phyloP scores from a whole-genome alignment of 2,329 filamentous ascomycete species.

The Dactylellina sp. region DNA sequence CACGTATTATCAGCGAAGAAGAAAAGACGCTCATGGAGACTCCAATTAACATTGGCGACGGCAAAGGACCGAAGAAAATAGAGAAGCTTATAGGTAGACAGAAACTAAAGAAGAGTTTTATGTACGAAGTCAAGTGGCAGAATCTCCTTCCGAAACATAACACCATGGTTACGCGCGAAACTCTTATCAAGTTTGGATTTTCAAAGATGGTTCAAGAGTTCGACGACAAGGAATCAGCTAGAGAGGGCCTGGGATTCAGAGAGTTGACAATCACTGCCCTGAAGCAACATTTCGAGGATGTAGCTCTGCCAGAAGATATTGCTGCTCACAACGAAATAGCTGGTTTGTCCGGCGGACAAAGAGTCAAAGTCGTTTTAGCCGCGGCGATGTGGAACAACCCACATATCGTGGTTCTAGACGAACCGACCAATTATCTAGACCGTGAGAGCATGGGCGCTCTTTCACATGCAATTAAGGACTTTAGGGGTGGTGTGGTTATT shows the following conservation, averaged over 20 bases:
- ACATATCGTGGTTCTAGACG: constrained; percentile 94
- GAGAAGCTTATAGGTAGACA: constrained; percentile 94
- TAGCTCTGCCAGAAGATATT: constrained; percentile 95
- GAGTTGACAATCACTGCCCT: constrained; percentile 92
- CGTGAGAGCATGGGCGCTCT: constrained; percentile 96
- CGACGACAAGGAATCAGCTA: constrained; percentile 97
- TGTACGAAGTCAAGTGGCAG: constrained; percentile 95
- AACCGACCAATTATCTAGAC: constrained; percentile 99
- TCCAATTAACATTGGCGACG: constrained; percentile 84
- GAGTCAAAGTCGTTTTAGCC: constrained; percentile 98
- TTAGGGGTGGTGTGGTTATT: constrained; percentile 98
- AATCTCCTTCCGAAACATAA: constrained; percentile 91
- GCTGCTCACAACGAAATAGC: constrained; percentile 99
- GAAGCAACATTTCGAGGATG: constrained; percentile 96
- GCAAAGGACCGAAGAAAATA: constrained; percentile 79
- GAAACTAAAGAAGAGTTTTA: constrained; percentile 99
- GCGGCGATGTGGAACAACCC: constrained; percentile 99
- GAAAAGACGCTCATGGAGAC: constrained; percentile 94
- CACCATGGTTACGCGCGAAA: constrained; percentile 91
- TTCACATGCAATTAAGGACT: constrained; percentile 97
- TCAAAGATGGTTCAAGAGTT: constrained; percentile 96
- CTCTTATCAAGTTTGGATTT: constrained; percentile 85
- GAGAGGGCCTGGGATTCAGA: constrained; percentile 96
- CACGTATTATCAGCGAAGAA: constrained; percentile 84
- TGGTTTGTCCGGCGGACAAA: constrained; percentile 94